Evolutionary conservation across 805 yeast genomes (phyloP).

Genomic region (Trichomonascus vanleenenianus): DNA sequence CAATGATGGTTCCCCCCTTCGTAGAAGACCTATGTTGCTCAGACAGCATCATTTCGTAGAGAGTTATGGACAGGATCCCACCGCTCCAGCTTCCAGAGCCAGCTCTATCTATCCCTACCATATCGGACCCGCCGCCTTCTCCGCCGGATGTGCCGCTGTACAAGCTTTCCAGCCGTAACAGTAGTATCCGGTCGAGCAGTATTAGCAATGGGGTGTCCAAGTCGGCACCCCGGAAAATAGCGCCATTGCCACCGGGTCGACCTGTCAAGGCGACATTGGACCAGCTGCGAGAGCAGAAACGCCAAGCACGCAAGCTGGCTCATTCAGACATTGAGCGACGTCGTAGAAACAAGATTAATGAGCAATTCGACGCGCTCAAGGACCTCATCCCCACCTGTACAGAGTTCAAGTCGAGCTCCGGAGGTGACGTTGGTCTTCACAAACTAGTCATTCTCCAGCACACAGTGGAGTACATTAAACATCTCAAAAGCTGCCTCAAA

Average conservation of each 20-base stretch:
- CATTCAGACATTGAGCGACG: constrained; percentile 78
- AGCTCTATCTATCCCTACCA: not conserved
- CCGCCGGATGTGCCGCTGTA: too few relatives aligned
- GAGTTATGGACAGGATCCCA: not conserved
- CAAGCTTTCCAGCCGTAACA: too few relatives aligned
- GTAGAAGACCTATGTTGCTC: too few relatives aligned
- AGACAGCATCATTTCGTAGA: not conserved
- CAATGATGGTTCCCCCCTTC: too few relatives aligned
- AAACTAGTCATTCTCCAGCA: constrained; percentile 73
- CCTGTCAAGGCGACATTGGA: too few relatives aligned
- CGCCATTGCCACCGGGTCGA: too few relatives aligned
- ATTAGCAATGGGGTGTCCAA: too few relatives aligned
- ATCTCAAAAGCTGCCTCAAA: constrained; percentile 40
- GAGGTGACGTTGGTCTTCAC: constrained; percentile 57
- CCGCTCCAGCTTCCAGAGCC: constrained; percentile 4
- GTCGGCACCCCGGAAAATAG: too few relatives aligned
- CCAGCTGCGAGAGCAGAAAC: constrained; percentile 25
- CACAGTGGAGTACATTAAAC: constrained; percentile 73
- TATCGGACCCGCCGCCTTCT: not conserved
- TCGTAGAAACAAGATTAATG: constrained; percentile 67
- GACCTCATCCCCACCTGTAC: constrained; percentile 74
- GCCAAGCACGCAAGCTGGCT: constrained; percentile 44
- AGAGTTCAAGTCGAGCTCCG: constrained; percentile 31
- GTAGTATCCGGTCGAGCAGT: too few relatives aligned
- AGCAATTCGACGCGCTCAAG: constrained; percentile 77